Evolutionary conservation across 768 basidiomycete genomes (phyloP).

Genomic region (Pisolithus orientalis): DNA sequence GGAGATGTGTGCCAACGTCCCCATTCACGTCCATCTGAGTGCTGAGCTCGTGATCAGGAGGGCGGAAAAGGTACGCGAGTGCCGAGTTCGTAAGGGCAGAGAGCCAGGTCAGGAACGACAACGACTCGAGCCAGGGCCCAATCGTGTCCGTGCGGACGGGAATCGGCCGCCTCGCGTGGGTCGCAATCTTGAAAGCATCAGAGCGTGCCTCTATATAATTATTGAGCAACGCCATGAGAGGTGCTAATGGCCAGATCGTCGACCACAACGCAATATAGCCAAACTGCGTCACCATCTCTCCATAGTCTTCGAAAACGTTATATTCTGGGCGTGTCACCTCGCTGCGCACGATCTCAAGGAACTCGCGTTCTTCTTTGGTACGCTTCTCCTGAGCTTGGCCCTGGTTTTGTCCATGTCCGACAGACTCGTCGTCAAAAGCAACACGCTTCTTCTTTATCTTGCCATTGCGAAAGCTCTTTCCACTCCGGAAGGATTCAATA

Average conservation of each 20-base stretch:
- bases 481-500: conserved; percentile 43
- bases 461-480: conserved; percentile 25
- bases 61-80: conserved; percentile 85
- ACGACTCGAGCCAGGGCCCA: conserved; percentile 88
- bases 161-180: conserved; percentile 77
- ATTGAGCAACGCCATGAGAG: conserved; percentile 86
- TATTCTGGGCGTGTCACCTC: conserved; percentile 81
- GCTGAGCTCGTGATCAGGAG: conserved; percentile 23
- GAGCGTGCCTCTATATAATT: conserved; percentile 89
- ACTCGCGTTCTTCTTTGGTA: conserved; percentile 62
- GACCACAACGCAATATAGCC: conserved; percentile 92
- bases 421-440: conserved; percentile 59
- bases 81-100: conserved; percentile 84
- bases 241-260: conserved; percentile 89
- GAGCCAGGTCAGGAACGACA: conserved; percentile 87
- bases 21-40: conserved; percentile 2
- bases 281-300: conserved; percentile 95
- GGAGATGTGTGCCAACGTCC: background rate
- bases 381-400: conserved; percentile 24
- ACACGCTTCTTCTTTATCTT: conserved; percentile 57
- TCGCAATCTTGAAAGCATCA: conserved; percentile 93
- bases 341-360: conserved; percentile 69
- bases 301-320: conserved; percentile 80
- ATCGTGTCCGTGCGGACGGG: conserved; percentile 87
- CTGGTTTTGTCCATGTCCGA: background rate